phyloP scores from a whole-genome alignment of 495 filamentous ascomycete species.

The Daldinia loculata region DNA sequence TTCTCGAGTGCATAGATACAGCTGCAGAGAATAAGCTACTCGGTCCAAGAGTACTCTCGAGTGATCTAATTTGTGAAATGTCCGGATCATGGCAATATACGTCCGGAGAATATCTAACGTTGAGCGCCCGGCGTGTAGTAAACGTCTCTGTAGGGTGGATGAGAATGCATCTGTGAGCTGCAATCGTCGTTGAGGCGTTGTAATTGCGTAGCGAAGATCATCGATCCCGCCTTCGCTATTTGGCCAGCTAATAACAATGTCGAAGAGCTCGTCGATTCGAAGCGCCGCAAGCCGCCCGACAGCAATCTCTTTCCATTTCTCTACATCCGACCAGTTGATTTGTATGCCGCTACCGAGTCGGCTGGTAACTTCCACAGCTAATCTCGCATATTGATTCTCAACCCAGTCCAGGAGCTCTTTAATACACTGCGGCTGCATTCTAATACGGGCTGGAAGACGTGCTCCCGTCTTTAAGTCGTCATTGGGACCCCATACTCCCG shows the following conservation, averaged over 20 bases:
- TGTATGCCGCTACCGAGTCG: conserved; percentile 46
- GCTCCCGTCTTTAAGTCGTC: conserved; percentile 34
- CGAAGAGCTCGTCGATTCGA: conserved; percentile 84
- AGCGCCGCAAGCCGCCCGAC: conserved; percentile 79
- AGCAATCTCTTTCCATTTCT: conserved; percentile 83
- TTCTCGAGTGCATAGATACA: conserved; percentile 91
- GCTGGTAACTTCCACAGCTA: conserved; percentile 69
- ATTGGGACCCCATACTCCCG: conserved; percentile 60
- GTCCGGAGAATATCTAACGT: conserved; percentile 88
- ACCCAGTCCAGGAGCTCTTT: conserved; percentile 72
- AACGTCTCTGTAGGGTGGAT: conserved; percentile 68
- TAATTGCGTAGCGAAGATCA: conserved; percentile 68
- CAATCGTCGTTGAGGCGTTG: conserved; percentile 62
- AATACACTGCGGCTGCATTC: conserved; percentile 59
- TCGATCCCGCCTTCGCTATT: conserved; percentile 81
- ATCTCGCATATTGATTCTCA: conserved; percentile 72
- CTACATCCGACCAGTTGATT: conserved; percentile 68
- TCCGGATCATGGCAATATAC: conserved; percentile 92
- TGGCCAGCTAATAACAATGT: conserved; percentile 88
- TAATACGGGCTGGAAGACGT: conserved; percentile 20
- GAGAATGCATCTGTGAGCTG: conserved; percentile 79
- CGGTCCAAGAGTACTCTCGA: conserved; percentile 91
- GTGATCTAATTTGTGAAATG: conserved; percentile 87
- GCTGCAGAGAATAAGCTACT: conserved; percentile 80
- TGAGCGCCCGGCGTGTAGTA: conserved; percentile 88